These are phyloP conservation scores for Mortierella polycephala DNA, from an alignment of 371 early-diverging fungal genomes.

Conservation along the genomic window DNA sequence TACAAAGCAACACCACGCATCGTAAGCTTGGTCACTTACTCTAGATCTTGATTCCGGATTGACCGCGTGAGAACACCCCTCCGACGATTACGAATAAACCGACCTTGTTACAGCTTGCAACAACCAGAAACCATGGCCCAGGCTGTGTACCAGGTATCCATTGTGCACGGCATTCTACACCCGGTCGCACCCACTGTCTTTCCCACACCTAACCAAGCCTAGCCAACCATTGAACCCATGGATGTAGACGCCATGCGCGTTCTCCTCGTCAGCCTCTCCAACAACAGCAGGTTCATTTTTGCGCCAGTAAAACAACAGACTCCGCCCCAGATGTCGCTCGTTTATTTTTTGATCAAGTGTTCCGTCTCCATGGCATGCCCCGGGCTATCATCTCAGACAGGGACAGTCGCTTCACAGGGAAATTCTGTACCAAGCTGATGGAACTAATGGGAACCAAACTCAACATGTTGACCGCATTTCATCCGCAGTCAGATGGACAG, in stretches of 20 bases:
- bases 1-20: no score
- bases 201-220: background rate
- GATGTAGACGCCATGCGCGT: background rate
- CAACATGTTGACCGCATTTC: slow-evolving; percentile 56
- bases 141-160: slow-evolving; percentile 15
- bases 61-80: no score
- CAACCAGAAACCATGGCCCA: slow-evolving; percentile 5
- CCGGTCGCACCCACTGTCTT: background rate
- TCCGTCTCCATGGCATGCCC: slow-evolving; percentile 36
- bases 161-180: slow-evolving; percentile 7
- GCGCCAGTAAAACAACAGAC: slow-evolving; percentile 11
- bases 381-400: slow-evolving; percentile 22
- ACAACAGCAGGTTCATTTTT: slow-evolving; percentile 39
- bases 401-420: background rate
- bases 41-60: no score
- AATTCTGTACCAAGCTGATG: slow-evolving; percentile 11
- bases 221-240: background rate
- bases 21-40: no score
- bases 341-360: slow-evolving; percentile 25
- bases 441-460: slow-evolving; percentile 40
- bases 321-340: slow-evolving; percentile 21
- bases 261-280: background rate
- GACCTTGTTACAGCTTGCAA: no score
- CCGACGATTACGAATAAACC: no score
- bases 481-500: slow-evolving; percentile 67